Percentiles rank a stretch among this genome's conserved stretches.
Conservation (phyloP, 805 yeast species). For the Kodamaea fukazawae region DNA sequence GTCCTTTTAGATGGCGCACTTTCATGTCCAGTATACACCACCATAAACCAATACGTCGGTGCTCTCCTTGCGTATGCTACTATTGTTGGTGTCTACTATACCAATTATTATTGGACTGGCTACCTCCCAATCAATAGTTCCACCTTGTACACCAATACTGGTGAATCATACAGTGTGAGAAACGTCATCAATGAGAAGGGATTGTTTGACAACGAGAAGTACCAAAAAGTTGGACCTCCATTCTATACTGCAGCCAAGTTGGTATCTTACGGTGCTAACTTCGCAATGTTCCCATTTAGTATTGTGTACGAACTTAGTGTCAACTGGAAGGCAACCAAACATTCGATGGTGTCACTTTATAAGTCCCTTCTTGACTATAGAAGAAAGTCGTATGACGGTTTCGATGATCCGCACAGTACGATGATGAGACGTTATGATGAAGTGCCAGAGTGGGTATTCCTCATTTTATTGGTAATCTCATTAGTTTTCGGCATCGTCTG, state of each 20-base stretch:
- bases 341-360: slow-evolving; percentile 13
- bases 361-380: slow-evolving; percentile 17
- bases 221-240: slow-evolving; percentile 18
- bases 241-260: slow-evolving; percentile 21
- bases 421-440: slow-evolving; percentile 33
- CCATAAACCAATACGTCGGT: slow-evolving; percentile 24
- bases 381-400: slow-evolving; percentile 28
- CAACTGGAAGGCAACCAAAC: slow-evolving; percentile 13
- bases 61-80: slow-evolving; percentile 19
- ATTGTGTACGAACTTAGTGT: slow-evolving; percentile 18
- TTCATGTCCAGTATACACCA: slow-evolving; percentile 25
- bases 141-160: slow-evolving; percentile 23
- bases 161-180: slow-evolving; percentile 18
- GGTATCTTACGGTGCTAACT: slow-evolving; percentile 20
- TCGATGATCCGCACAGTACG: slow-evolving; percentile 28
- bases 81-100: slow-evolving; percentile 26
- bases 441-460: slow-evolving; percentile 32
- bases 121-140: slow-evolving; percentile 25
- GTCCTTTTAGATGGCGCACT: slow-evolving; percentile 20
- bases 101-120: slow-evolving; percentile 27
- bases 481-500: slow-evolving; percentile 30
- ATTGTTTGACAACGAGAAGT: slow-evolving; percentile 14
- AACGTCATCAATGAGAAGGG: slow-evolving; percentile 2
- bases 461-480: slow-evolving; percentile 23
- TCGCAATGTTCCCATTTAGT: slow-evolving; percentile 23